Base-by-base conservation (phyloP, 345 rosid species). In the Eucalyptus brandiana region DNA sequence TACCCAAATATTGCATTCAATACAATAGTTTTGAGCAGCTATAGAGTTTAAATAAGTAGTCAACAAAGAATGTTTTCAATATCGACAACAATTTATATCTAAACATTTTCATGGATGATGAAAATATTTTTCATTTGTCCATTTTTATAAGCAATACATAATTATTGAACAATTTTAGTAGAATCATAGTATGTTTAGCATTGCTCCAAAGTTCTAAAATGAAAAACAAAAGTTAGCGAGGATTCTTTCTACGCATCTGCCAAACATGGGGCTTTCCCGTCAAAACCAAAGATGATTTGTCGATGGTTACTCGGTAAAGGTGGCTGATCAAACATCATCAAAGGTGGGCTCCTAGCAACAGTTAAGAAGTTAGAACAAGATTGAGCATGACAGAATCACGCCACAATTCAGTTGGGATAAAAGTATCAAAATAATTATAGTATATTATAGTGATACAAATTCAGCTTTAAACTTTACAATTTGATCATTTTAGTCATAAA, bases 401-500 rank as follows among this genome's bases (percentile, higher is more conserved):
- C 21, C 76, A 16, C 34, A 53, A 53, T 53, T 53, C 58, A 53
- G 24, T 53, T 53, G 1, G 3, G 58, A 53, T 3, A 53, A 53
- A 53, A 1, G 58, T 53, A 53, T 5, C 58, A 53, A 53, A 53
- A 53, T 1, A 21, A 2, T 53, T 21, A 53, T 53, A 8, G 11
- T 53, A 0, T 51, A 50, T 7, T 50, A 0, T 53, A 53, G 0
- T 19, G 2, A 3, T 53, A 53, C 5, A 0, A 53, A 53, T 53
- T 53, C 5, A 53, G 0, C 1, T 53, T 53, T 4, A 53, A 53
- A 53, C 58, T 53, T 53, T 53, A 4, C 11, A 53, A 21, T 53
- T 21, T 1, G 5, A 8, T 53, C 11, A 21, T 19, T 53, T 53
- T 53, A 21, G 5, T 53, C 24, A 53, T 53, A 53, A 8, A 53